Evolutionary conservation across 148 eudicot genomes (phyloP).

Genomic region (Simmondsia chinensis): DNA sequence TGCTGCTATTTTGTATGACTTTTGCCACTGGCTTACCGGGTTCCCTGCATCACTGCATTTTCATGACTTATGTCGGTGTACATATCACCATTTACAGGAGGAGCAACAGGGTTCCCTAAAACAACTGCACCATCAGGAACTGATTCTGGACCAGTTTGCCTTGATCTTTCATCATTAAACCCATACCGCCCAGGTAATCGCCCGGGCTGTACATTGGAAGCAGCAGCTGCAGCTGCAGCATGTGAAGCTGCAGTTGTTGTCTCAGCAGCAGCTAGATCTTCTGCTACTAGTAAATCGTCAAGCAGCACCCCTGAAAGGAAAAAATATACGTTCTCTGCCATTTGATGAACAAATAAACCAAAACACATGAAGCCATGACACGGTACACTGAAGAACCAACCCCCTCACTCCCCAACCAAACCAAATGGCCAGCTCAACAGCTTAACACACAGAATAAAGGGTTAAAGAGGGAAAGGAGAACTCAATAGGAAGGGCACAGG

Average conservation of each 20-base stretch:
- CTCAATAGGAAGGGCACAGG: too few relatives aligned
- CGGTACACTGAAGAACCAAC: too few relatives aligned
- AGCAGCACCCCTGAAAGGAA: conserved; percentile 69
- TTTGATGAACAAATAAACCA: too few relatives aligned
- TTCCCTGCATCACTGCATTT: conserved; percentile 77
- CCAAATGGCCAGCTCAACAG: too few relatives aligned
- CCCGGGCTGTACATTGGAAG: conserved; percentile 64
- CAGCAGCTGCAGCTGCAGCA: conserved; percentile 94
- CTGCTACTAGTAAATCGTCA: conserved; percentile 91
- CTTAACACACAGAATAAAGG: too few relatives aligned
- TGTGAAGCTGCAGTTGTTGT: conserved; percentile 93
- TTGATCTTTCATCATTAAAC: conserved; percentile 56
- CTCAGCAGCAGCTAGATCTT: conserved; percentile 97
- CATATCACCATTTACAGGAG: conserved; percentile 91
- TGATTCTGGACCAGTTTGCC: conserved; percentile 36
- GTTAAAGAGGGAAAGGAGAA: too few relatives aligned
- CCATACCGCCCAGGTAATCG: conserved; percentile 60
- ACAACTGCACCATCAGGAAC: conserved; percentile 85
- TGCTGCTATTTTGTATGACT: neutral
- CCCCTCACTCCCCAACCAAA: too few relatives aligned
- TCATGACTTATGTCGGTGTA: conserved; percentile 90
- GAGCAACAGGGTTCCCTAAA: conserved; percentile 89
- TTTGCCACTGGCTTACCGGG: conserved; percentile 40
- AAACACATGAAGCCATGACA: too few relatives aligned
- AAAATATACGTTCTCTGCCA: too few relatives aligned